phyloP scores from a whole-genome alignment of 306 rosid genomes.

The Elaeagnus macrophylla region DNA sequence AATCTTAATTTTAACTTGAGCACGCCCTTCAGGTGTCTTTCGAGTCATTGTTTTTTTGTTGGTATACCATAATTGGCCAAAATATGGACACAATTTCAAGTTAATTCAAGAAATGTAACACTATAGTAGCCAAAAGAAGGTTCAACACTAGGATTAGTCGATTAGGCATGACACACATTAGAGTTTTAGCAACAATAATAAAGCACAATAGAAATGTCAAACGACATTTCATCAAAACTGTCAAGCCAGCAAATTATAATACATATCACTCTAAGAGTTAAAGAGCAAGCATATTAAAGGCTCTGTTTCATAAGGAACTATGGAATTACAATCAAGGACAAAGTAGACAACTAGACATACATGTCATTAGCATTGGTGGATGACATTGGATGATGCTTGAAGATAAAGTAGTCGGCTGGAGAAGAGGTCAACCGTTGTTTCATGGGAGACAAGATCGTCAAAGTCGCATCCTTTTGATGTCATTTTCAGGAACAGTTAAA shows the following conservation, averaged over 20 bases:
- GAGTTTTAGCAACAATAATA: too few relatives aligned
- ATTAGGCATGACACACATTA: too few relatives aligned
- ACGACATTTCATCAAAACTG: background rate
- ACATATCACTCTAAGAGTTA: background rate
- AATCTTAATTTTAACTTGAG: too few relatives aligned
- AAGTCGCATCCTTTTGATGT: constrained; percentile 46
- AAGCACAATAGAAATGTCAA: too few relatives aligned
- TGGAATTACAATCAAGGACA: constrained; percentile 6
- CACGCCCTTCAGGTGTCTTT: too few relatives aligned
- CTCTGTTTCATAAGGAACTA: background rate
- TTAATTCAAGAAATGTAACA: too few relatives aligned
- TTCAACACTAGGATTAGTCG: too few relatives aligned
- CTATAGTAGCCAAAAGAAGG: too few relatives aligned
- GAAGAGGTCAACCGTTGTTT: constrained; percentile 8
- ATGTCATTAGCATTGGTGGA: constrained; percentile 4
- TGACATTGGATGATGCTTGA: constrained; percentile 12
- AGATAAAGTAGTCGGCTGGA: constrained; percentile 4
- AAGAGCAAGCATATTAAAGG: background rate
- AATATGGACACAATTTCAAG: too few relatives aligned
- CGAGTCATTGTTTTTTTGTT: too few relatives aligned
- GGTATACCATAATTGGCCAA: too few relatives aligned
- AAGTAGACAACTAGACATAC: background rate
- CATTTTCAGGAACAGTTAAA: constrained; percentile 63
- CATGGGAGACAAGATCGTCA: constrained; percentile 7
- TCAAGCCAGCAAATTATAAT: background rate